A percentile compares a stretch with the other conserved stretches of the same genome.
These are phyloP conservation scores for Globisporangium rhizosaccharum DNA, from an alignment of 352 stramenopile species.

Conservation along the genomic window DNA sequence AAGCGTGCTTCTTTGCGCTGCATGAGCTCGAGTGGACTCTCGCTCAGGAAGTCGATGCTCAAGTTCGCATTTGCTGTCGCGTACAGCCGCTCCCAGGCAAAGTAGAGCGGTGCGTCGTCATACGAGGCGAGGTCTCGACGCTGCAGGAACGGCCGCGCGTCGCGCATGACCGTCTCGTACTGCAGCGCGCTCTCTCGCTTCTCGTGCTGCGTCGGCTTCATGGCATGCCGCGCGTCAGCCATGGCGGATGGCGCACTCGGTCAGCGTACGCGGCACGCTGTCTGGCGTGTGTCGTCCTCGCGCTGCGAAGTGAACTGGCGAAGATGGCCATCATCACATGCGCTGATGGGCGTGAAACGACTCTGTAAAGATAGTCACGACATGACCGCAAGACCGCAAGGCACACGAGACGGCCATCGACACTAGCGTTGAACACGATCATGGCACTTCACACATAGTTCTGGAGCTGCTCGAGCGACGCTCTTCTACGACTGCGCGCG, in stretches of 20 bases:
- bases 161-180: constrained; percentile 34
- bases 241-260: too few relatives aligned
- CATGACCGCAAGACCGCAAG: too few relatives aligned
- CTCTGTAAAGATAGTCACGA: too few relatives aligned
- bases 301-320: too few relatives aligned
- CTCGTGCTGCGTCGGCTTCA: not conserved
- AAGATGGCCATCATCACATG: too few relatives aligned
- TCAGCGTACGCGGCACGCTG: too few relatives aligned
- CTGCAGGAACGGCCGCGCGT: constrained; percentile 25
- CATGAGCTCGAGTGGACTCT: constrained; percentile 24
- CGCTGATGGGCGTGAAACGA: not conserved
- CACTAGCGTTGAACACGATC: too few relatives aligned
- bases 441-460: too few relatives aligned
- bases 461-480: not conserved
- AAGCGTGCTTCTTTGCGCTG: constrained; percentile 29
- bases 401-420: too few relatives aligned
- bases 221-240: too few relatives aligned
- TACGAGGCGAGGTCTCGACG: constrained; percentile 39
- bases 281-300: too few relatives aligned
- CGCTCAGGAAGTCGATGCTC: constrained; percentile 37
- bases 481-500: not conserved
- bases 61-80: constrained; percentile 35
- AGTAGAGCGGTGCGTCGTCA: constrained; percentile 48
- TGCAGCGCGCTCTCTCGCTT: not conserved
- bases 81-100: constrained; percentile 49